phyloP scores from a whole-genome alignment of 1,284 basidiomycete species.

The Ceratobasidium sp. region DNA sequence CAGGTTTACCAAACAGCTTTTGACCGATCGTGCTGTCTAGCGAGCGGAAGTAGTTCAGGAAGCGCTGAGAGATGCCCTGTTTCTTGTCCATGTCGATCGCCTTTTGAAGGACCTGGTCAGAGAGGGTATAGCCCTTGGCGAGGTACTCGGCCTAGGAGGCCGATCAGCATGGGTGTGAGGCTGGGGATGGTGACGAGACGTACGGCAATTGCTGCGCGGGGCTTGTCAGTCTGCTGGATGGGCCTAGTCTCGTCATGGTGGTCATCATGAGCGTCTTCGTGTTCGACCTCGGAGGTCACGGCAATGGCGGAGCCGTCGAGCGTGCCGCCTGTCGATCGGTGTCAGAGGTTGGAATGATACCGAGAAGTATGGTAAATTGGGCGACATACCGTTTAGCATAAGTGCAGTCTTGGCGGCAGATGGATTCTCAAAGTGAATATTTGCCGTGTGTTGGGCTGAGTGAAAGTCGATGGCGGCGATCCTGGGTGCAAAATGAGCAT shows the following conservation, averaged over 20 bases:
- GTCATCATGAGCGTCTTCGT: slow-evolving; percentile 64
- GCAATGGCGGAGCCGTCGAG: slow-evolving; percentile 71
- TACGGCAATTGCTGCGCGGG: slow-evolving; percentile 77
- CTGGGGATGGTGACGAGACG: neutral
- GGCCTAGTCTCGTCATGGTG: slow-evolving; percentile 55
- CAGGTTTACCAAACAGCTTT: slow-evolving; percentile 70
- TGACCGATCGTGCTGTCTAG: slow-evolving; percentile 78
- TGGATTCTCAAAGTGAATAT: slow-evolving; percentile 78
- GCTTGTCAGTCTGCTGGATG: slow-evolving; percentile 84
- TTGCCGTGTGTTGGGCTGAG: slow-evolving; percentile 61
- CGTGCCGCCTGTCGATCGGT: slow-evolving; percentile 61
- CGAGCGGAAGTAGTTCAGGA: slow-evolving; percentile 80
- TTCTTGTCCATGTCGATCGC: slow-evolving; percentile 90
- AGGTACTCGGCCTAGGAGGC: slow-evolving; percentile 84
- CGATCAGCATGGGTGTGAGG: slow-evolving; percentile 18
- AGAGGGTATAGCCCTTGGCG: slow-evolving; percentile 84
- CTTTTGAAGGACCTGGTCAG: slow-evolving; percentile 81
- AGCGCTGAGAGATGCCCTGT: slow-evolving; percentile 87
- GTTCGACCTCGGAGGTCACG: slow-evolving; percentile 74
- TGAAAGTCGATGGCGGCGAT: slow-evolving; percentile 72
- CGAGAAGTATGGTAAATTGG: neutral
- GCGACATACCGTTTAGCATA: slow-evolving; percentile 69
- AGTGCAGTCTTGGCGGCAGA: slow-evolving; percentile 81
- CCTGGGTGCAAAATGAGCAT: slow-evolving; percentile 38
- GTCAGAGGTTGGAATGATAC: neutral